These are phyloP conservation scores for Termitomyces sp. DNA, from an alignment of 1,284 basidiomycete genomes.

Conservation along the genomic window DNA sequence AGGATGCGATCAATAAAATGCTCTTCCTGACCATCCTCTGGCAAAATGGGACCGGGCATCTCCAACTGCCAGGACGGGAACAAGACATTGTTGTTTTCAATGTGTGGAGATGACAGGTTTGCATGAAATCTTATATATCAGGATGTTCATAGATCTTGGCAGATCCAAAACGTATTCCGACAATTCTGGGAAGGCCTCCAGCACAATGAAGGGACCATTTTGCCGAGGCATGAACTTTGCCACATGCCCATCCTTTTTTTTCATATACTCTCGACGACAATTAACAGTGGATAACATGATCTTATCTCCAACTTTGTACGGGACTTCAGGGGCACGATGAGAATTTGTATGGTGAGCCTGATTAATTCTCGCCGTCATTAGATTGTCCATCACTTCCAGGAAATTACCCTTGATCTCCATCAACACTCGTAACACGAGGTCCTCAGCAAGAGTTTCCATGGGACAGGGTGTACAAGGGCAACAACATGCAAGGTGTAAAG, in stretches of 20 bases:
- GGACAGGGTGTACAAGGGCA: background rate
- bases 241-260: background rate
- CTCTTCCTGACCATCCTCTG: background rate
- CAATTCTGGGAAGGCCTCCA: background rate
- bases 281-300: background rate
- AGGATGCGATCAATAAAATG: background rate
- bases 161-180: background rate
- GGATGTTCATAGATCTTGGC: background rate
- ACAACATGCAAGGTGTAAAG: background rate
- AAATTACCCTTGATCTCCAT: background rate
- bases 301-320: background rate
- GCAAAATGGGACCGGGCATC: background rate
- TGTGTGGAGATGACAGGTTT: background rate
- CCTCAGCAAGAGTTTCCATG: background rate
- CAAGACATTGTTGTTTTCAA: background rate
- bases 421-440: background rate
- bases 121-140: background rate
- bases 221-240: background rate
- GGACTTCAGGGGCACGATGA: background rate
- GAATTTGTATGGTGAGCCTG: background rate
- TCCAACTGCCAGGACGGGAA: background rate
- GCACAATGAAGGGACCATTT: background rate
- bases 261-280: background rate
- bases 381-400: background rate
- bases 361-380: background rate